Evolutionary conservation across 768 basidiomycete genomes (phyloP).

Genomic region (Cystobasidium tubakii): DNA sequence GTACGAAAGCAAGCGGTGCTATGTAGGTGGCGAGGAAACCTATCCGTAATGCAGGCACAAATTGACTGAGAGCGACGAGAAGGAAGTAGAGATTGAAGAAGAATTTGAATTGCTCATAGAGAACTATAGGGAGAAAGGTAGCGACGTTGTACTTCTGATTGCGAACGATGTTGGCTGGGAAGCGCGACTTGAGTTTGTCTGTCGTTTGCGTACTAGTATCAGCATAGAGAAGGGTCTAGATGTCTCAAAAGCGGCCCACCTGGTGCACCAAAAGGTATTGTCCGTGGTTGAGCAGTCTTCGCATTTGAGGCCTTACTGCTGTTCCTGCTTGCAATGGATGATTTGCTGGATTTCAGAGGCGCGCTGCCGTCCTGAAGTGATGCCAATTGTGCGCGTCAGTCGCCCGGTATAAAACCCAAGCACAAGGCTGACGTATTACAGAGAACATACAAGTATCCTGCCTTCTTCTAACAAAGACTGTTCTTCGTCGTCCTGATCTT

Average conservation of each 20-base stretch:
- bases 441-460: not conserved
- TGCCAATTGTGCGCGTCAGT: not conserved
- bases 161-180: constrained; percentile 79
- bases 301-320: not conserved
- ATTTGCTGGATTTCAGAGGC: constrained; percentile 21
- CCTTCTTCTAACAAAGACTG: constrained; percentile 29
- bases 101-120: constrained; percentile 99
- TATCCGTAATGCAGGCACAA: constrained; percentile 90
- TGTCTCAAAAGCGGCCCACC: not conserved
- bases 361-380: constrained; percentile 13
- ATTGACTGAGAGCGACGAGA: constrained; percentile 90
- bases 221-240: not conserved
- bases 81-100: constrained; percentile 99
- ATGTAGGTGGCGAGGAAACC: constrained; percentile 94
- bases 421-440: not conserved
- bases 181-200: constrained; percentile 41
- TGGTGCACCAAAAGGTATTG: constrained; percentile 40
- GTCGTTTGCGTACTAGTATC: not conserved
- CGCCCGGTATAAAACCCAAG: too few relatives aligned
- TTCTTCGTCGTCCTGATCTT: constrained; percentile 23
- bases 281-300: constrained; percentile 37
- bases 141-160: constrained; percentile 97
- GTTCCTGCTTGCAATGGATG: constrained; percentile 1
- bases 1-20: constrained; percentile 90
- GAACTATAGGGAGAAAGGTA: constrained; percentile 93